phyloP scores from a whole-genome alignment of 495 filamentous ascomycete species.

The Talaromyces nanjingensis region DNA sequence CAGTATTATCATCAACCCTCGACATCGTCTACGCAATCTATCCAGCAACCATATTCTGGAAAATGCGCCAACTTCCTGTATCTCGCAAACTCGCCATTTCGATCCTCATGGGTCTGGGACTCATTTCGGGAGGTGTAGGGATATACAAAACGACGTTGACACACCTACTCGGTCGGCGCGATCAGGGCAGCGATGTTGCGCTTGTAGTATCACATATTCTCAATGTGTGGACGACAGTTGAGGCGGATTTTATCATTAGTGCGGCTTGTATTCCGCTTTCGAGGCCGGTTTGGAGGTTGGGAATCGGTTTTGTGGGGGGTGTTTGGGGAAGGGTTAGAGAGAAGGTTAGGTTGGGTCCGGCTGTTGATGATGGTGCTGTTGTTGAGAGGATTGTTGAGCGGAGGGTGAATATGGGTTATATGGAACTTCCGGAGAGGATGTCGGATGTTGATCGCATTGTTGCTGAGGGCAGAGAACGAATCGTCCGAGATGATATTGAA shows the following conservation, averaged over 20 bases:
- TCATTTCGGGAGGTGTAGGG: background rate
- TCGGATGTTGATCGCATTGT: background rate
- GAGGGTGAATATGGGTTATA: background rate
- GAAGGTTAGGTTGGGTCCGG: background rate
- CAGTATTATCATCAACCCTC: background rate
- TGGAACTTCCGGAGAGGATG: background rate
- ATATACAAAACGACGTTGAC: conserved; percentile 4
- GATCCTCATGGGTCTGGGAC: background rate
- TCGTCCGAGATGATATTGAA: background rate
- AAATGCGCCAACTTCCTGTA: background rate
- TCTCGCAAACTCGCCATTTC: background rate
- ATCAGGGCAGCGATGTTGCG: background rate
- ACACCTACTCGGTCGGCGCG: background rate
- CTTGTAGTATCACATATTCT: background rate
- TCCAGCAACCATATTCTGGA: conserved; percentile 1
- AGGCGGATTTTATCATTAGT: background rate
- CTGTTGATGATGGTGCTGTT: background rate
- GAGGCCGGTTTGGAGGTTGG: conserved; percentile 2
- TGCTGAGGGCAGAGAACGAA: background rate
- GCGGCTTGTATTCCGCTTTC: conserved; percentile 5
- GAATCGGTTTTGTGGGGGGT: background rate
- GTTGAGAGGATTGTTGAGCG: background rate
- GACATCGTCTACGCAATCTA: conserved; percentile 8
- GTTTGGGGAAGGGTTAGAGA: background rate
- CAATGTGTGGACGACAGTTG: background rate